Base-by-base conservation (phyloP, 129 eudicot species). In the Dittrichia graveolens region DNA sequence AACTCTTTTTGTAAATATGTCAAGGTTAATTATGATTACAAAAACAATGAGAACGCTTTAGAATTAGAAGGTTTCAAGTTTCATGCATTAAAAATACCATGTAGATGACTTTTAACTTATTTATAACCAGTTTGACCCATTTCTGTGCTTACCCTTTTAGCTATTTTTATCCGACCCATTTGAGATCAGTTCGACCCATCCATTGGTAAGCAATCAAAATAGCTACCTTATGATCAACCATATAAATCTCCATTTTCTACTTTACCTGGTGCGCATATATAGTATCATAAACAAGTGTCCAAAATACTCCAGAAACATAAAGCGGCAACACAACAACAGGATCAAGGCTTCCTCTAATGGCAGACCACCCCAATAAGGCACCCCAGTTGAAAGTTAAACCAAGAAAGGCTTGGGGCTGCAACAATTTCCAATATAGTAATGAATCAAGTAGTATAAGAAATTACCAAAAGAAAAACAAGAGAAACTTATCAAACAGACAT, bases 201-300 rank as follows among this genome's bases (percentile, higher is more conserved):
- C 37, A 54, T 58, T 38, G 16, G 7, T 40, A 55, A 53, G 53
- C 18, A 24, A 52, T 50, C 15, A n/a, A n/a, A n/a, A n/a, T n/a
- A n/a, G n/a, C 47, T 0, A 61, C 12, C 1, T 16, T 37, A 16
- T 16, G 35, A 5, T 55, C 61, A 18, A 16, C 11, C 35, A 55
- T 18, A 55, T 8, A 18, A 55, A 9, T 55, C 24, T 18, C 61
- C 13, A 19, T 8, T 55, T 55, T n/a, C 57, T 18, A 2, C 15
- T 53, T 74, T 85, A 94, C 98, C 98, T 94, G 98, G 86, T 94
- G 98, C 41, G 98, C 98, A 78, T 94, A 94, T 78, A 94, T 94
- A 50, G 98, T 94, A 81, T 94, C 98, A 71, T 90, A 90, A 42
- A 90, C 93, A 73, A 94, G 92, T 8, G 98, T 94, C 98, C 98